phyloP scores from a whole-genome alignment of 768 basidiomycete genomes.

The Amanita pseudoporphyria region DNA sequence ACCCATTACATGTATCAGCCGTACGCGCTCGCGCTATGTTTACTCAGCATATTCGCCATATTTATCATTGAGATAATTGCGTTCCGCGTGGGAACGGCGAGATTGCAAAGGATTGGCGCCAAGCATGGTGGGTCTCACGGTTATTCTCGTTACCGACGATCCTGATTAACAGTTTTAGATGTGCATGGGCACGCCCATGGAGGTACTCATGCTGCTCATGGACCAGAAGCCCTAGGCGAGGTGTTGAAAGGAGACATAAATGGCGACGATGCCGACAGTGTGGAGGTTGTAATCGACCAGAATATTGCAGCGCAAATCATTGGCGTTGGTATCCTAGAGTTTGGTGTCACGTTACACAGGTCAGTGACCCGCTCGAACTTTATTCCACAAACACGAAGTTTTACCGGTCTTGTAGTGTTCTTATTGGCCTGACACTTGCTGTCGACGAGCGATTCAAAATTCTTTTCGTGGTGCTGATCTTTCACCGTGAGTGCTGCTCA shows the following conservation, averaged over 20 bases:
- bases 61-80: constrained; percentile 83
- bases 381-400: neutral
- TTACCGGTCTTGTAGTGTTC: constrained; percentile 36
- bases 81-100: constrained; percentile 77
- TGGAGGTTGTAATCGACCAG: constrained; percentile 23
- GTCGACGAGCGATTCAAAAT: constrained; percentile 73
- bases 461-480: constrained; percentile 84
- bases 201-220: constrained; percentile 58
- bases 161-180: neutral
- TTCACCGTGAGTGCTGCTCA: constrained; percentile 64
- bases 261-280: constrained; percentile 12
- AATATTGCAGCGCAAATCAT: constrained; percentile 60
- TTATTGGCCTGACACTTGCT: constrained; percentile 90
- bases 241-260: constrained; percentile 11
- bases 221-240: constrained; percentile 38
- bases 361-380: constrained; percentile 16
- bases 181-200: constrained; percentile 15
- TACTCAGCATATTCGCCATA: constrained; percentile 73
- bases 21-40: constrained; percentile 72
- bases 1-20: constrained; percentile 37
- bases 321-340: constrained; percentile 88
- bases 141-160: neutral
- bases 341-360: constrained; percentile 87
- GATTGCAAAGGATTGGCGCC: constrained; percentile 57
- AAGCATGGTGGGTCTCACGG: constrained; percentile 35